These are phyloP conservation scores for Xylariaceae sp. DNA, from an alignment of 2,329 filamentous ascomycete genomes.

Conservation along the genomic window DNA sequence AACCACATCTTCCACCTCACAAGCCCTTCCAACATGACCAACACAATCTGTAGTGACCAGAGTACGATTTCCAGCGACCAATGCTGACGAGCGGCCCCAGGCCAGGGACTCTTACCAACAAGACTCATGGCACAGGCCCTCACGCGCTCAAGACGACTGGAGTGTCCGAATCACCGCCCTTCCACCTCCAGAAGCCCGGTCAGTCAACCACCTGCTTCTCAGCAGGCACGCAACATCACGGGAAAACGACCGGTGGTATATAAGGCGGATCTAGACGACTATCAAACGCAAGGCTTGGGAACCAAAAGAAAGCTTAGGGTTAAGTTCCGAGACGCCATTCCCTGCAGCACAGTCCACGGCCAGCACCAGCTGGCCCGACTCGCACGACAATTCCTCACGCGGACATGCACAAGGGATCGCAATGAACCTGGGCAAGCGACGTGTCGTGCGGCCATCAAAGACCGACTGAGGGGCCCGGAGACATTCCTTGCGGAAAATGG, in stretches of 20 bases:
- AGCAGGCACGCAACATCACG: constrained; percentile 38
- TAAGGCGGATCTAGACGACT: constrained; percentile 67
- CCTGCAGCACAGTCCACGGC: constrained; percentile 35
- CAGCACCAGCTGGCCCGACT: constrained; percentile 36
- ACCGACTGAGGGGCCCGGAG: constrained; percentile 42
- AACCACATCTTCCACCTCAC: constrained; percentile 25
- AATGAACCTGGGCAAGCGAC: constrained; percentile 60
- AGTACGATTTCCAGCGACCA: constrained; percentile 59
- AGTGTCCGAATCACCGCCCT: constrained; percentile 43
- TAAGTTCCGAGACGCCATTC: constrained; percentile 82
- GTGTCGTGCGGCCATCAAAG: constrained; percentile 37
- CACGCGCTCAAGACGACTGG: constrained; percentile 56
- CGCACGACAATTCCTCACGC: constrained; percentile 40
- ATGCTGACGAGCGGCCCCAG: constrained; percentile 72
- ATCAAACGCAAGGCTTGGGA: constrained; percentile 63
- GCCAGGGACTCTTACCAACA: constrained; percentile 68
- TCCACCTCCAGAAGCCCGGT: constrained; percentile 39
- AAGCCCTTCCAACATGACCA: constrained; percentile 19
- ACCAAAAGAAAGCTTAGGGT: constrained; percentile 83
- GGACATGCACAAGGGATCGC: constrained; percentile 44
- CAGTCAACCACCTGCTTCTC: constrained; percentile 44
- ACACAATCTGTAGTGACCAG: constrained; percentile 38
- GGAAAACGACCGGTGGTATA: constrained; percentile 43
- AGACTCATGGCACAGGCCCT: constrained; percentile 67
- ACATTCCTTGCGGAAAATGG: constrained; percentile 67